Percentiles rank a stretch among this genome's conserved stretches.
phyloP scores from a whole-genome alignment of 2,329 filamentous ascomycete species.

The Didymella arachidicola region DNA sequence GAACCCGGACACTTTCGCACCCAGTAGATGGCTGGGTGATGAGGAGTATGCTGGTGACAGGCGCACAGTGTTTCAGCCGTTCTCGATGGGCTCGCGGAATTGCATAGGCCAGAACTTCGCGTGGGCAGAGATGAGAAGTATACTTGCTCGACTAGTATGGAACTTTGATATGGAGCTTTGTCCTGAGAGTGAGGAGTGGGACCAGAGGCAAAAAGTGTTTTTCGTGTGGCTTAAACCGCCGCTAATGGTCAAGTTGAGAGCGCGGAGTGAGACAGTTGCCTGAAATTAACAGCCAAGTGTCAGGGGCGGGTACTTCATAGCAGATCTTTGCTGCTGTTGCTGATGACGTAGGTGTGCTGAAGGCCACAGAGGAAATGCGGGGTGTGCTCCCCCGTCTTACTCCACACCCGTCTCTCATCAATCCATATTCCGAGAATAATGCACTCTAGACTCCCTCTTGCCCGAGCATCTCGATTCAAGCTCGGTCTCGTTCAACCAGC shows the following conservation, averaged over 20 bases:
- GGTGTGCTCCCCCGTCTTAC: not conserved
- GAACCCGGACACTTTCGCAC: constrained; percentile 35
- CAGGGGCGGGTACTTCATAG: not conserved
- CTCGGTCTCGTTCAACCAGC: too few relatives aligned
- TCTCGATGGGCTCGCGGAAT: constrained; percentile 37
- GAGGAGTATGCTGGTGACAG: constrained; percentile 45
- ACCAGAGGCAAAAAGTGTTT: not conserved
- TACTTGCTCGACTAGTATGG: not conserved
- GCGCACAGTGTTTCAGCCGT: constrained; percentile 38
- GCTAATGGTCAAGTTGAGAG: not conserved
- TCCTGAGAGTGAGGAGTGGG: not conserved
- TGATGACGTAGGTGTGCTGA: not conserved
- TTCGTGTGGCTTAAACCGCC: not conserved
- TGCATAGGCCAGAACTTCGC: constrained; percentile 38
- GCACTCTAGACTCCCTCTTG: too few relatives aligned
- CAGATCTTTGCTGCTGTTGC: not conserved
- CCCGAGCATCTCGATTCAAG: too few relatives aligned
- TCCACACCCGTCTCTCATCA: too few relatives aligned
- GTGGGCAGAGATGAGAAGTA: not conserved
- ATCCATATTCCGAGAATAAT: too few relatives aligned
- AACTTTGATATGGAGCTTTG: not conserved
- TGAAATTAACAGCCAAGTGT: not conserved
- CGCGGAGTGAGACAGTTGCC: not conserved
- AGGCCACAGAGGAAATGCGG: not conserved
- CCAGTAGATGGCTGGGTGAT: constrained; percentile 51